Base-by-base conservation (phyloP, 2,329 filamentous ascomycete genomes). In the Paecilomyces sp. region DNA sequence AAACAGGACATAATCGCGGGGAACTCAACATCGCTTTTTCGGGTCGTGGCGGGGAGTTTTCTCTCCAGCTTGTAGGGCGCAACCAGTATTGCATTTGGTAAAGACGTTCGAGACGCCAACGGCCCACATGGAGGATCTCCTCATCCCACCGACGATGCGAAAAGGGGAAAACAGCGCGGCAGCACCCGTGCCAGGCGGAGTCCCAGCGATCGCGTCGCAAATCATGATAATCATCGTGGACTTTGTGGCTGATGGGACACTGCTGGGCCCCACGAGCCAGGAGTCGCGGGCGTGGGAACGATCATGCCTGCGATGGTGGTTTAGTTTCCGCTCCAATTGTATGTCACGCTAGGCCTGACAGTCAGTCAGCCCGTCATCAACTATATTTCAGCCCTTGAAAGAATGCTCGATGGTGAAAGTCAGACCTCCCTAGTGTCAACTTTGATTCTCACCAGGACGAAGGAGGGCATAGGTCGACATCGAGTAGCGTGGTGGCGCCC, bases 341-440 rank as follows among this genome's bases (percentile, higher is more conserved):
- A n/a, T 18, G 3, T n/a, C 13, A n/a, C 36, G 25, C 13, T 41
- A 41, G 13, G 5, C 13, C 13, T n/a, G 36, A 31, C 56, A 25
- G 41, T 50, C 56, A 57, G 51, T 57, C 56, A 53, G 56, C 28
- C 28, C 41, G 36, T 30, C 56, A 22, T 57, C 56, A 28, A 24
- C 41, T 25, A 25, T 18, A 50, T 24, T 13, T 36, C 33, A 47
- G 41, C 41, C 41, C 41, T 47, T 8, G 41, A n/a, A 18, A 47
- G 18, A 47, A 33, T 33, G 31, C 31, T 33, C 31, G n/a, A 47
- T 18, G 7, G n/a, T 8, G n/a, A n/a, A 18, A 47, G 41, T 47
- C n/a, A 47, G 15, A 33, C 4, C n/a, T n/a, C n/a, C n/a, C 18
- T 47, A 47, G 41, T 18, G 41, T 18, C 41, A 47, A 47, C 41